Percentiles rank a stretch among this genome's conserved stretches.
phyloP scores from a whole-genome alignment of 371 early-diverging fungal genomes.

The Haplosporangium sp. region DNA sequence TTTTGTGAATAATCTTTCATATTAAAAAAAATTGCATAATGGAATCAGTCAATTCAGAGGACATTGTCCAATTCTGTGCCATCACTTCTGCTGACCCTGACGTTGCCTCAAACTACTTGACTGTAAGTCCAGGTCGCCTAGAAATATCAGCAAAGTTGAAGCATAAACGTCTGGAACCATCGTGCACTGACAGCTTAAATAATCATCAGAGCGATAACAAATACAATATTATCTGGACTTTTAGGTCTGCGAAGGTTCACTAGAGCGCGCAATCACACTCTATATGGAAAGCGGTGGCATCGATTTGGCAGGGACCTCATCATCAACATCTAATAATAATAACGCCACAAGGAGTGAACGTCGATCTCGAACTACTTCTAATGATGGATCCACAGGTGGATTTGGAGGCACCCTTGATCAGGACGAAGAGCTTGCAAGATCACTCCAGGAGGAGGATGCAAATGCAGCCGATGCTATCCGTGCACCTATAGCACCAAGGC shows the following conservation, averaged over 20 bases:
- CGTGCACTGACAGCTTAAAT: neutral
- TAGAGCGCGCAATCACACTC: conserved; percentile 72
- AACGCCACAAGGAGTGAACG: conserved; percentile 13
- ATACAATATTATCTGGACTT: neutral
- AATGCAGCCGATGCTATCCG: conserved; percentile 62
- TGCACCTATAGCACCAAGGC: conserved; percentile 83
- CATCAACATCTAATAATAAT: conserved; percentile 21
- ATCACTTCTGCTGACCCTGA: conserved; percentile 73
- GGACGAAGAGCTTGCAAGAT: conserved; percentile 67
- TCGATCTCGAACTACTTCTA: conserved; percentile 35
- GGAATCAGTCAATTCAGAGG: conserved; percentile 38
- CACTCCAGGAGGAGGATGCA: conserved; percentile 61
- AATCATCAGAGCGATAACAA: neutral
- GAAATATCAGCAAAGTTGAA: neutral
- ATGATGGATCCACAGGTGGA: conserved; percentile 20
- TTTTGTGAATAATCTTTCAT: no score
- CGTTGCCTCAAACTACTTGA: conserved; percentile 68
- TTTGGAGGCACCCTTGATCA: conserved; percentile 43
- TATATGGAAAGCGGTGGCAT: conserved; percentile 74
- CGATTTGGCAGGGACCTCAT: conserved; percentile 50
- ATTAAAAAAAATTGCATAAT: neutral
- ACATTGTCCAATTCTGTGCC: conserved; percentile 67
- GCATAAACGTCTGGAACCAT: neutral
- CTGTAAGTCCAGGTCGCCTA: conserved; percentile 51
- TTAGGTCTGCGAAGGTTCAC: conserved; percentile 58